Base-by-base conservation (phyloP, 192 early-diverging fungal species). In the Chytriomyces hyalinus region DNA sequence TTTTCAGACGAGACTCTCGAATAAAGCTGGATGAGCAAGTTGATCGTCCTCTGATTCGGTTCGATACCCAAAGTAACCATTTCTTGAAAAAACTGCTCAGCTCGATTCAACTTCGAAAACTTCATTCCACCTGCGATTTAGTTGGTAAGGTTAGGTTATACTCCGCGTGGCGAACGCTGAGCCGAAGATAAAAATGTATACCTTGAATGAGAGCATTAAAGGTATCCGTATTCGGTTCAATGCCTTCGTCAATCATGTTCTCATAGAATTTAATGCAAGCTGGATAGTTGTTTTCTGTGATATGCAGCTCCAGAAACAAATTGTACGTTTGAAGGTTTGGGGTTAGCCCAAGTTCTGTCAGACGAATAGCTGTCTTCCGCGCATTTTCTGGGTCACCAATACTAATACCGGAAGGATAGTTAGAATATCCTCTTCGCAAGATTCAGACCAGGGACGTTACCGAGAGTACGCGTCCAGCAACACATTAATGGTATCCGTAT, bases 261-360 rank as follows among this genome's bases (percentile, higher is more conserved):
- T 79, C 66, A 62, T 80, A 84, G 61, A 84, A 84, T n/a, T 22
- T 70, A 47, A 81, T 63, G n/a, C 73, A 68, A 9, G 48, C 78
- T 22, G 28, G 26, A 11, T 77, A 53, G 10, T 84, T 70, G 24
- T 61, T 46, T 5, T 61, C 61, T 45, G 61, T 43, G n/a, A 75
- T 57, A 22, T 81, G 71, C 48, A 81, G 49, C 11, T 63, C 5
- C 64, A 84, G 70, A 59, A 81, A 84, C 36, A 76, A 67, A 64
- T 84, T 84, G 78, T 84, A 84, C 17, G 83, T 84, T 24, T 8
- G 1, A 62, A 81, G 60, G 71, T 84, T 72, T 4, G 83, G 83
- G 13, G 22, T 20, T 47, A 84, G 48, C 3, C 71, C 71, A 9
- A 49, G 60, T 24, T 28, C 70, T 8, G 17, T 45, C 4, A 80